phyloP scores from a whole-genome alignment of 306 rosid species.

The Cucurbita pepo region DNA sequence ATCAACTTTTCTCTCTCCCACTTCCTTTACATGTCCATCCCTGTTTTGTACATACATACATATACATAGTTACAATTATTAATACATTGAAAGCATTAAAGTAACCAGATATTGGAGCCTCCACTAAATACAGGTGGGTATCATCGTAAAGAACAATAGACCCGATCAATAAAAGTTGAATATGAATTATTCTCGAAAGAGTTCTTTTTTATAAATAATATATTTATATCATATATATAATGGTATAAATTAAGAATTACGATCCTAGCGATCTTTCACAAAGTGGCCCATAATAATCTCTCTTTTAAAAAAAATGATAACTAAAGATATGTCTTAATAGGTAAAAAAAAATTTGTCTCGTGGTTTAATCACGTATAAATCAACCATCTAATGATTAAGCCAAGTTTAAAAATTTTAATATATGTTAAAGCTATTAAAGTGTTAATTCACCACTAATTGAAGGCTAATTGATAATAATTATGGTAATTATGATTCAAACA shows the following conservation, averaged over 20 bases:
- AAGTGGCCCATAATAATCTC: not conserved
- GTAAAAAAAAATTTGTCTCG: not conserved
- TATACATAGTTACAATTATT: not conserved
- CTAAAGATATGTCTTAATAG: not conserved
- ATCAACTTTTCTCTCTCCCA: too few species aligned
- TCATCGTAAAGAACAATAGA: too few species aligned
- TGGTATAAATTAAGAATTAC: too few species aligned
- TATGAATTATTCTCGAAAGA: not conserved
- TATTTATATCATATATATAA: too few species aligned
- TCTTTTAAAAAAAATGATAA: not conserved
- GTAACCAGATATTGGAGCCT: not conserved
- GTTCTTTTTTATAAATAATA: too few species aligned
- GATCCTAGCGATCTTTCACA: not conserved
- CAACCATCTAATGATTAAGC: conserved; percentile 2
- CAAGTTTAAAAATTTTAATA: not conserved
- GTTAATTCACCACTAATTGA: not conserved
- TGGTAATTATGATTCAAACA: not conserved
- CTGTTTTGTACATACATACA: not conserved
- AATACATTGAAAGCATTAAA: not conserved
- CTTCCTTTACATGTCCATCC: too few species aligned
- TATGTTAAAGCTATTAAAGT: not conserved
- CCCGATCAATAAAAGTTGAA: not conserved
- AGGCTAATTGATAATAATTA: not conserved
- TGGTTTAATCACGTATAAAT: not conserved
- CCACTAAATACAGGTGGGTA: not conserved